A percentile compares a stretch with the other conserved stretches of the same genome.
These are phyloP conservation scores for Botryotinia calthae DNA, from an alignment of 2,329 filamentous ascomycete genomes.

Conservation along the genomic window DNA sequence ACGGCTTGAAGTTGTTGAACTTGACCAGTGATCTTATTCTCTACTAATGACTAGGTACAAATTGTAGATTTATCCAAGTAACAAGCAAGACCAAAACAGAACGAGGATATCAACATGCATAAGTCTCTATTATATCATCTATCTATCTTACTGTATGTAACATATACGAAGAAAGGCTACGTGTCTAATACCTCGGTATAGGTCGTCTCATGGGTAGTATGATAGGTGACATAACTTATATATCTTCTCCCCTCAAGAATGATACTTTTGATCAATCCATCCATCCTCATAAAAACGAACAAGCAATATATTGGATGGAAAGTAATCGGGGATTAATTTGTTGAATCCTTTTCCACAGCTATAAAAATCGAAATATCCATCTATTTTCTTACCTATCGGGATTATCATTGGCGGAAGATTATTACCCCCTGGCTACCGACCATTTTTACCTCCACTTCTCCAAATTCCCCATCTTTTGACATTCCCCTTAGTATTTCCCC, in stretches of 20 bases:
- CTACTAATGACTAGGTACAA: not conserved
- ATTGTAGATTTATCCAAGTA: not conserved
- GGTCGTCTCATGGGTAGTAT: not conserved
- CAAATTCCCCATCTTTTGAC: conserved; percentile 22
- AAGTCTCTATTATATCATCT: too few relatives aligned
- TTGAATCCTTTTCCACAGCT: not conserved
- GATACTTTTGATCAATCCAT: not conserved
- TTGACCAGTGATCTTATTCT: not conserved
- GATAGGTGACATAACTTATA: too few relatives aligned
- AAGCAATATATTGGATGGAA: not conserved
- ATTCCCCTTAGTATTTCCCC: conserved; percentile 3
- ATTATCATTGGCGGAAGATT: conserved; percentile 22
- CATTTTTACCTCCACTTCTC: conserved; percentile 19
- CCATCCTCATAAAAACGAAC: not conserved
- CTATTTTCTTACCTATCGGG: not conserved
- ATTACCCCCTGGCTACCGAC: conserved; percentile 16
- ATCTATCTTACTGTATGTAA: not conserved
- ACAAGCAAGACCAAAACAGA: not conserved
- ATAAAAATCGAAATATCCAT: conserved; percentile 3
- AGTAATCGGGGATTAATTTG: not conserved
- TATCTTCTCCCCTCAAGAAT: not conserved
- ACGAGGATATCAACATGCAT: not conserved
- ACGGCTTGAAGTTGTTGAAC: too few relatives aligned
- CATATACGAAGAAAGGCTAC: not conserved
- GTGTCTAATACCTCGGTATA: not conserved